Percentiles rank a stretch among this genome's conserved stretches.
Evolutionary conservation across 331 rosid species (phyloP).

Genomic region (Telfairia occidentalis): DNA sequence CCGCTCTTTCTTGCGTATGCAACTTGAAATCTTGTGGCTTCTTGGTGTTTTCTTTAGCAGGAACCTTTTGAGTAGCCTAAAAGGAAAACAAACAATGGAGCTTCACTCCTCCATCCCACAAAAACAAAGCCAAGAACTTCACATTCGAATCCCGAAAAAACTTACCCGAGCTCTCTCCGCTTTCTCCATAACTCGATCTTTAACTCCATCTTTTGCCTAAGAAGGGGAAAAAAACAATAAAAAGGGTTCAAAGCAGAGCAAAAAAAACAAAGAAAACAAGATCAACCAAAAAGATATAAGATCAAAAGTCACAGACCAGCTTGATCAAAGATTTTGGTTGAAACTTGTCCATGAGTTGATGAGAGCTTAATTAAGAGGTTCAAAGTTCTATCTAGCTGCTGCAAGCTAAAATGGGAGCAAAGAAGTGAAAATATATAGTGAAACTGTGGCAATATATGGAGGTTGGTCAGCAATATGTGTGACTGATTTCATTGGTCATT

Average conservation of each 20-base stretch:
- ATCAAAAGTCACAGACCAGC: background rate
- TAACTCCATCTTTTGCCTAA: background rate
- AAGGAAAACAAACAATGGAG: background rate
- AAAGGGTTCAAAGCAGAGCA: background rate
- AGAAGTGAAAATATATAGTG: constrained; percentile 8
- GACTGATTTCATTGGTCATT: constrained; percentile 12
- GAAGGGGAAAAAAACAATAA: too few species aligned
- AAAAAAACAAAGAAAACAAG: background rate
- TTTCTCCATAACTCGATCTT: background rate
- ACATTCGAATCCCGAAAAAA: background rate
- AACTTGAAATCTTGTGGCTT: constrained; percentile 68
- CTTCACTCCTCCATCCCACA: background rate
- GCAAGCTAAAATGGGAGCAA: background rate
- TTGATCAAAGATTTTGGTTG: constrained; percentile 11
- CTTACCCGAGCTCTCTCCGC: background rate
- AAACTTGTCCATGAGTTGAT: constrained; percentile 13
- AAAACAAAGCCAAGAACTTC: background rate
- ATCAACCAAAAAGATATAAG: background rate
- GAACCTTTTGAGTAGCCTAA: constrained; percentile 41
- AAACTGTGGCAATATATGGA: constrained; percentile 34
- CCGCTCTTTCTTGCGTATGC: constrained; percentile 81
- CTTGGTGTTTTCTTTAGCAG: constrained; percentile 54
- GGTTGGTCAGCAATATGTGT: constrained; percentile 50
- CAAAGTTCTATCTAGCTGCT: background rate
- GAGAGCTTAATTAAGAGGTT: background rate